A percentile compares a stretch with the other conserved stretches of the same genome.
phyloP scores from a whole-genome alignment of 1,284 basidiomycete species.

The Farysia itapuensis region DNA sequence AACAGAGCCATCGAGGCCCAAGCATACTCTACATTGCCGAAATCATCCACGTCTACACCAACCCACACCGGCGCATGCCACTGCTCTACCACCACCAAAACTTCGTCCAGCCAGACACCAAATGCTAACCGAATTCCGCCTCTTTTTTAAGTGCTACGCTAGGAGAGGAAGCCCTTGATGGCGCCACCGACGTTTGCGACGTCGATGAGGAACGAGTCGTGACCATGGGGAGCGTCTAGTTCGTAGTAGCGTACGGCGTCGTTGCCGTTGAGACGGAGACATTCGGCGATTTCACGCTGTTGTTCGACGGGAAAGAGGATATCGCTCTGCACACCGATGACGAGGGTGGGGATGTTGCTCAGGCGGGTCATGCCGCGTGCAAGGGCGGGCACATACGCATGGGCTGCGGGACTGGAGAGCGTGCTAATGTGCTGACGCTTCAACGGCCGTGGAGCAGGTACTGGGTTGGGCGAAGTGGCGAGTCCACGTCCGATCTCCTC shows the following conservation, averaged over 20 bases:
- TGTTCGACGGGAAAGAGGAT: slow-evolving; percentile 97
- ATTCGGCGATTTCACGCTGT: slow-evolving; percentile 91
- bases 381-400: slow-evolving; percentile 76
- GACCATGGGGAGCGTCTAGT: slow-evolving; percentile 93
- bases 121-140: slow-evolving; percentile 1
- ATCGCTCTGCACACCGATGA: slow-evolving; percentile 94
- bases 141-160: slow-evolving; percentile 1
- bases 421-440: slow-evolving; percentile 65
- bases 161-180: slow-evolving; percentile 71
- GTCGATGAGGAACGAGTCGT: slow-evolving; percentile 88
- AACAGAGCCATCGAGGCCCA: background rate
- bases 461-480: slow-evolving; percentile 9
- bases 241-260: slow-evolving; percentile 90
- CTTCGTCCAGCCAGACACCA: slow-evolving; percentile 4
- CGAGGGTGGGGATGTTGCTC: slow-evolving; percentile 74
- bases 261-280: slow-evolving; percentile 78
- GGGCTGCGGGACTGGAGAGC: slow-evolving; percentile 63
- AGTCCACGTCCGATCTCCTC: slow-evolving; percentile 49
- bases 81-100: slow-evolving; percentile 20
- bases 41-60: slow-evolving; percentile 8
- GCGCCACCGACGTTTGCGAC: slow-evolving; percentile 77
- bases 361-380: slow-evolving; percentile 80
- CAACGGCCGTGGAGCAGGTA: slow-evolving; percentile 9
- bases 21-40: slow-evolving; percentile 21
- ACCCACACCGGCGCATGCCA: background rate